Conservation (phyloP, 768 basidiomycete genomes). For the Gelatoporia subvermispora region DNA sequence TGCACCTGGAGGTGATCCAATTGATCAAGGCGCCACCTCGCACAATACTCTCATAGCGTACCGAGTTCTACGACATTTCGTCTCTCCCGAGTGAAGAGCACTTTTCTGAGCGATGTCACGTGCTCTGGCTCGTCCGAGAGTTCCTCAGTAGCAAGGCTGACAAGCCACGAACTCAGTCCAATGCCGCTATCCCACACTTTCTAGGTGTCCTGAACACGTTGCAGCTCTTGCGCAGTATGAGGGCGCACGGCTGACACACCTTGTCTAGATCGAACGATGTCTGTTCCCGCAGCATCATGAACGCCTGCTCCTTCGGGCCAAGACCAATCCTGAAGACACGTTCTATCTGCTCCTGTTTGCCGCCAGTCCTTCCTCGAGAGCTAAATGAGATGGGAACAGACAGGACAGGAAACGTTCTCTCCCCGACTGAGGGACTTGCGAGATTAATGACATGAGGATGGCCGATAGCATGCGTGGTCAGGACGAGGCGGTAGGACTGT, state of each 20-base stretch:
- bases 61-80: slow-evolving; percentile 68
- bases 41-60: too few relatives aligned
- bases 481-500: slow-evolving; percentile 61
- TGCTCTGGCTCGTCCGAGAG: not conserved
- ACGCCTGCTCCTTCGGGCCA: slow-evolving; percentile 8
- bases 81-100: slow-evolving; percentile 35
- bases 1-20: slow-evolving; percentile 47
- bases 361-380: slow-evolving; percentile 23
- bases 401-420: slow-evolving; percentile 51
- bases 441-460: slow-evolving; percentile 37
- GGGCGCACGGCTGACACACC: slow-evolving; percentile 36
- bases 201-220: slow-evolving; percentile 36
- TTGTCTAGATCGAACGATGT: slow-evolving; percentile 93
- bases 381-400: slow-evolving; percentile 62
- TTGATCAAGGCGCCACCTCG: too few relatives aligned
- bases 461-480: slow-evolving; percentile 36
- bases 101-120: slow-evolving; percentile 23
- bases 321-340: slow-evolving; percentile 39
- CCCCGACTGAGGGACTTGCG: slow-evolving; percentile 36
- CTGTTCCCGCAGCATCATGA: slow-evolving; percentile 63
- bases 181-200: slow-evolving; percentile 98
- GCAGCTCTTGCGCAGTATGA: not conserved
- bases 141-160: slow-evolving; percentile 27
- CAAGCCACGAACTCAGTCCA: slow-evolving; percentile 78
- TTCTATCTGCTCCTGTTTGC: slow-evolving; percentile 68